Evolutionary conservation across 345 rosid genomes (phyloP).

Genomic region (Gossypium sturtianum): DNA sequence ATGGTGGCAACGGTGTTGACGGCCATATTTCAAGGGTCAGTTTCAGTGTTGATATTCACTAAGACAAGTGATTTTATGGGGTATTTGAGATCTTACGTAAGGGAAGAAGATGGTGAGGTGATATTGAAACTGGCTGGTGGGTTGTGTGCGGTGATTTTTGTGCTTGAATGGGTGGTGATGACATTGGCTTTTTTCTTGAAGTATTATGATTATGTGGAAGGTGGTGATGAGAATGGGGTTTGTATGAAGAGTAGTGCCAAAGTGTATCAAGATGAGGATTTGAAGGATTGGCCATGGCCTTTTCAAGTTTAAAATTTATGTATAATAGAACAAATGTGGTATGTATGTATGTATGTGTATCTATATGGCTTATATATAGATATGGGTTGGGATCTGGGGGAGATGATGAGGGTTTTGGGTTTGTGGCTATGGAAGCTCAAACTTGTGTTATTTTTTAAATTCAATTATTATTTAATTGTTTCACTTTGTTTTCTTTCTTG

Average conservation of each 20-base stretch:
- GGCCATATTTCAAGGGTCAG: constrained; percentile 88
- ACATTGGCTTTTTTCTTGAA: constrained; percentile 86
- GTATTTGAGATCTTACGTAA: constrained; percentile 69
- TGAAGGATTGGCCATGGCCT: constrained; percentile 84
- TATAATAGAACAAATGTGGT: not conserved
- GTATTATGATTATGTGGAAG: constrained; percentile 58
- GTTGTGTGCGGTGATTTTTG: constrained; percentile 60
- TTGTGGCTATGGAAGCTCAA: not conserved
- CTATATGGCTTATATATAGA: not conserved
- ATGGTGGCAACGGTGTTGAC: constrained; percentile 81
- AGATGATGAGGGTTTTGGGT: no score
- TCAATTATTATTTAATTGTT: not conserved
- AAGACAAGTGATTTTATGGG: constrained; percentile 60
- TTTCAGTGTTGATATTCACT: constrained; percentile 69
- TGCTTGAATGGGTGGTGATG: constrained; percentile 83
- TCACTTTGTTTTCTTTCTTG: not conserved
- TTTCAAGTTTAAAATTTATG: constrained; percentile 45
- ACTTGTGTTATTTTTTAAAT: not conserved
- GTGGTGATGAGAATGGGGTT: constrained; percentile 18
- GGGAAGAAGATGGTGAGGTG: constrained; percentile 75
- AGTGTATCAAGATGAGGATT: constrained; percentile 68
- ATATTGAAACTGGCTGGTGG: constrained; percentile 82
- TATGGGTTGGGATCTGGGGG: not conserved
- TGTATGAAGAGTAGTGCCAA: constrained; percentile 47
- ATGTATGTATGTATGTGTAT: not conserved